Evolutionary conservation across 257 asterid species (phyloP).

Genomic region (Solanum appendiculatum): DNA sequence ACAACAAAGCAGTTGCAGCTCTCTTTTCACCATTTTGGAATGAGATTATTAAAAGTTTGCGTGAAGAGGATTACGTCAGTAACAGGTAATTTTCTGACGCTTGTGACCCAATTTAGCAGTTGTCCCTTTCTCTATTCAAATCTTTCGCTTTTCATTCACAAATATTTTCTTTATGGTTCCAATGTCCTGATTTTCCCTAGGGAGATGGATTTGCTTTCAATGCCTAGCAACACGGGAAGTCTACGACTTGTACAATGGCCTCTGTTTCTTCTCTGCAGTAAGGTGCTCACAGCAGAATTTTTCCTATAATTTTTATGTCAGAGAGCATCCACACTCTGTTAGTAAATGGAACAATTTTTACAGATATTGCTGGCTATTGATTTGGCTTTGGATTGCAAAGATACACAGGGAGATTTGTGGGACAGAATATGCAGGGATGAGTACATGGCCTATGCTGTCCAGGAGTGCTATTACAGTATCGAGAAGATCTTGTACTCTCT

Average conservation of each 20-base stretch:
- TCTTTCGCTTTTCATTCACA: neutral
- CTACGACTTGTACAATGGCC: constrained; percentile 95
- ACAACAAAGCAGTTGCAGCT: constrained; percentile 69
- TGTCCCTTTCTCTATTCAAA: neutral
- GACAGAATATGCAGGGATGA: constrained; percentile 82
- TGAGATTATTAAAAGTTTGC: constrained; percentile 85
- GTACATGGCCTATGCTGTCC: constrained; percentile 97
- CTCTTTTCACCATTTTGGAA: constrained; percentile 96
- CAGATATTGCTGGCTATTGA: constrained; percentile 93
- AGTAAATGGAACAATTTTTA: constrained; percentile 4
- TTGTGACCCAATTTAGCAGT: neutral
- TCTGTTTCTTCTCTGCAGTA: constrained; percentile 90
- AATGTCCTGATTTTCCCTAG: constrained; percentile 19
- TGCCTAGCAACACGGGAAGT: constrained; percentile 97
- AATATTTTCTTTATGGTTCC: neutral
- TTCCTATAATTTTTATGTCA: neutral
- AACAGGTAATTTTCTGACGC: constrained; percentile 45
- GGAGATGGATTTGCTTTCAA: constrained; percentile 96
- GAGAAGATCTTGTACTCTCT: constrained; percentile 82
- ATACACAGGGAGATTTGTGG: constrained; percentile 88
- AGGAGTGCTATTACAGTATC: constrained; percentile 83
- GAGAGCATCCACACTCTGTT: neutral
- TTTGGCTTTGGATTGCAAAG: constrained; percentile 97
- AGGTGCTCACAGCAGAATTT: constrained; percentile 38
- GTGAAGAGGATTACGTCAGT: constrained; percentile 95